A percentile compares a stretch with the other conserved stretches of the same genome.
Evolutionary conservation across 2,329 filamentous ascomycete genomes (phyloP).

Genomic region (Xylariaceae sp.): DNA sequence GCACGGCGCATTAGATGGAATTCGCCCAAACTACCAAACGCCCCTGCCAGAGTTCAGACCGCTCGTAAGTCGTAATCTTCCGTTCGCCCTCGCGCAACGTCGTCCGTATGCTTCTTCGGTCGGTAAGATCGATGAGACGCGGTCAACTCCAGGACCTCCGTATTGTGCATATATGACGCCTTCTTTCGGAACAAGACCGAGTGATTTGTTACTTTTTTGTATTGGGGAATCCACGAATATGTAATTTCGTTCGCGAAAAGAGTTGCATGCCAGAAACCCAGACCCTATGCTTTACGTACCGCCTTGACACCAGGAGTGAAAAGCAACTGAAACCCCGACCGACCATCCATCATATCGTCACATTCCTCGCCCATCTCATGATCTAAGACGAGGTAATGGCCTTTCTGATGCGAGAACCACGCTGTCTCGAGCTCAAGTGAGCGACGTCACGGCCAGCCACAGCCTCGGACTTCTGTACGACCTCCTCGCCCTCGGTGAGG

Average conservation of each 20-base stretch:
- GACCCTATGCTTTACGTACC: conserved; percentile 35
- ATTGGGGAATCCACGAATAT: conserved; percentile 31
- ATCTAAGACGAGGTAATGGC: conserved; percentile 63
- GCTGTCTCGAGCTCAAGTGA: conserved; percentile 88
- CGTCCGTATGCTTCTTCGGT: too few relatives aligned
- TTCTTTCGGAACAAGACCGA: too few relatives aligned
- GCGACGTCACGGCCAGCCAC: conserved; percentile 59
- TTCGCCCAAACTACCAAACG: too few relatives aligned
- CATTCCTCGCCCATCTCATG: conserved; percentile 15
- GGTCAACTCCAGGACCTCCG: too few relatives aligned
- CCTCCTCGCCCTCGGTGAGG: conserved; percentile 95
- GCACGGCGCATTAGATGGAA: too few relatives aligned
- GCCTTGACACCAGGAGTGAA: conserved; percentile 35
- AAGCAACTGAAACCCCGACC: conserved; percentile 32
- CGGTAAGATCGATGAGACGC: too few relatives aligned
- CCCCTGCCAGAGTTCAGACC: too few relatives aligned
- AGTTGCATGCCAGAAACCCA: conserved; percentile 35
- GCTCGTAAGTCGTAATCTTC: too few relatives aligned
- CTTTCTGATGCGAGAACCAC: conserved; percentile 64
- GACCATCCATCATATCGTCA: conserved; percentile 27
- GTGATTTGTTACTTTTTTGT: conserved; percentile 17
- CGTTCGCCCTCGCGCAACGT: too few relatives aligned
- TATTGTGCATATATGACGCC: too few relatives aligned
- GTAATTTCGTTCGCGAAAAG: conserved; percentile 25
- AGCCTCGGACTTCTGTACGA: conserved; percentile 81